phyloP scores from a whole-genome alignment of 495 filamentous ascomycete genomes.

The Neurospora intermedia region DNA sequence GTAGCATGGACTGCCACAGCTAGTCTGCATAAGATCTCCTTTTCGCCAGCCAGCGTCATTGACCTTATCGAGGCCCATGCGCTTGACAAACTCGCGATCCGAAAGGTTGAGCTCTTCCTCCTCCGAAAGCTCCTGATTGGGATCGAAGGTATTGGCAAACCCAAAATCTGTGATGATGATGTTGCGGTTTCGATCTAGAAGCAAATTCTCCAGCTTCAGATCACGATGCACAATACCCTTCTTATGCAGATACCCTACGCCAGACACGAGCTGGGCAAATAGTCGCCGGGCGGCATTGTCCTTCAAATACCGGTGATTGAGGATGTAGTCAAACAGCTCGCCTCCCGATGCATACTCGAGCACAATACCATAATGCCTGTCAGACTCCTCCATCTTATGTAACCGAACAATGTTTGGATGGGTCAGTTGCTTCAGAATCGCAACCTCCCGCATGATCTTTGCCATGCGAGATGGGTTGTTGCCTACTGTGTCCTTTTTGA shows the following conservation, averaged over 20 bases:
- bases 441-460: slow-evolving; percentile 95
- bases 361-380: slow-evolving; percentile 93
- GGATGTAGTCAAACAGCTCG: slow-evolving; percentile 96
- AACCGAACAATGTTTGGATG: slow-evolving; percentile 96
- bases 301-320: slow-evolving; percentile 92
- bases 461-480: slow-evolving; percentile 77
- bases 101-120: slow-evolving; percentile 82
- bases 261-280: slow-evolving; percentile 93
- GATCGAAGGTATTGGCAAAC: slow-evolving; percentile 95
- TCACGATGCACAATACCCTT: slow-evolving; percentile 98
- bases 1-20: slow-evolving; percentile 82
- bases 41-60: slow-evolving; percentile 47
- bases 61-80: slow-evolving; percentile 57
- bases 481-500: slow-evolving; percentile 78
- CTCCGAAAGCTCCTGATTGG: slow-evolving; percentile 74
- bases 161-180: slow-evolving; percentile 99
- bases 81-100: slow-evolving; percentile 76
- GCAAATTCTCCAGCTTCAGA: slow-evolving; percentile 91
- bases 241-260: slow-evolving; percentile 96
- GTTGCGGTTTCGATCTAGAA: slow-evolving; percentile 92
- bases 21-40: slow-evolving; percentile 75
- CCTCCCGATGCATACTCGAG: slow-evolving; percentile 97
- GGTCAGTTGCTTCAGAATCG: slow-evolving; percentile 71
- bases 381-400: slow-evolving; percentile 97
- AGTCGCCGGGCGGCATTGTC: slow-evolving; percentile 81